phyloP scores from a whole-genome alignment of 192 early-diverging fungal genomes.

The Spinellus fusiger region DNA sequence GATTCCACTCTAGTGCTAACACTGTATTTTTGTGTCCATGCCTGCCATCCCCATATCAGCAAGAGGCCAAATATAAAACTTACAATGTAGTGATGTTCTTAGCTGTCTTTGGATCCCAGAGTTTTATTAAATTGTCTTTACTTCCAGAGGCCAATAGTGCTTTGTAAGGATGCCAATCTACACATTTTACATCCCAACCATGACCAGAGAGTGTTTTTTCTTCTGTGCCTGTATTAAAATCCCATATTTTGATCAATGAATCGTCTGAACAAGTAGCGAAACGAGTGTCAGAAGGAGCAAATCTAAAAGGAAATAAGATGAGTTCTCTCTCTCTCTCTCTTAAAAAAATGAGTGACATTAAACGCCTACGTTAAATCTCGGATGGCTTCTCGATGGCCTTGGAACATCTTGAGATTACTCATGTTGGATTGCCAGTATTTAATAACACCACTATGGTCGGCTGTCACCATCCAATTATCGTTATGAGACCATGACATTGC shows the following conservation, averaged over 20 bases:
- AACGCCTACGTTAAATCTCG: conserved; percentile 70
- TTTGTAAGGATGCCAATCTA: conserved; percentile 96
- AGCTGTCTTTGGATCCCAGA: conserved; percentile 95
- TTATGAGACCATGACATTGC: conserved; percentile 96
- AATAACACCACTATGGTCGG: conserved; percentile 85
- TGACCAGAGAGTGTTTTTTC: conserved; percentile 81
- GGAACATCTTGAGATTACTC: conserved; percentile 84
- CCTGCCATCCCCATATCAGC: too few species aligned
- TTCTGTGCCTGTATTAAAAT: conserved; percentile 78
- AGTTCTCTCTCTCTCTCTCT: not conserved
- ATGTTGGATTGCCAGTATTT: conserved; percentile 99
- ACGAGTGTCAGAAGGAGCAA: conserved; percentile 87
- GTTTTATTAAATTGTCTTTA: conserved; percentile 92
- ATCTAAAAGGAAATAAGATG: conserved; percentile 38
- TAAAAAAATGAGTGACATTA: not conserved
- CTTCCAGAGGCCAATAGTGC: conserved; percentile 89
- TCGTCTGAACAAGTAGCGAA: conserved; percentile 97
- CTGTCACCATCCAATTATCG: conserved; percentile 92
- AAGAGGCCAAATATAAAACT: conserved; percentile 24
- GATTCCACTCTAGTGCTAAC: conserved; percentile 87
- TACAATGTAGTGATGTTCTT: conserved; percentile 81
- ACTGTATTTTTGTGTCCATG: conserved; percentile 95
- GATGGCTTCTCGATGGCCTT: conserved; percentile 84
- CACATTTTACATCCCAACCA: conserved; percentile 94
- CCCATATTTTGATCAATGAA: conserved; percentile 94